A percentile compares a stretch with the other conserved stretches of the same genome.
Evolutionary conservation across 345 rosid species (phyloP).

Genomic region (Salix arbutifolia): DNA sequence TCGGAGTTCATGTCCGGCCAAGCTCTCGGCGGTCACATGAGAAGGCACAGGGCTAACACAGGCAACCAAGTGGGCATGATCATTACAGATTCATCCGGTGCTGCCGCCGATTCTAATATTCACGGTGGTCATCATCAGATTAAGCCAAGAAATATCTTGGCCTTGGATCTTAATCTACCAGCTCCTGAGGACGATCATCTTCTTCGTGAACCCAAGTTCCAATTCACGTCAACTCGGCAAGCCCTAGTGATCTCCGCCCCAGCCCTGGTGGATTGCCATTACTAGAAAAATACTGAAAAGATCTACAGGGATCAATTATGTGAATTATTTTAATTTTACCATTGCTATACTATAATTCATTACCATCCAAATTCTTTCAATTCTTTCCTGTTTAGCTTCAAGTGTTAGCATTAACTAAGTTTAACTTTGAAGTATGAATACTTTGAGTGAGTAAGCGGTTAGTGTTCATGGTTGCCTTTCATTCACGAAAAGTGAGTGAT

Average conservation of each 20-base stretch:
- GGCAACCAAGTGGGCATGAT: conserved; percentile 9
- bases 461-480: conserved; percentile 77
- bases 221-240: conserved; percentile 43
- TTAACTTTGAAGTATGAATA: conserved; percentile 45
- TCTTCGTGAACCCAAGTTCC: conserved; percentile 51
- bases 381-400: conserved; percentile 7
- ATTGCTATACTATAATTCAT: conserved; percentile 8
- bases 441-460: conserved; percentile 87
- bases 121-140: conserved; percentile 10
- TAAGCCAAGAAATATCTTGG: conserved; percentile 45
- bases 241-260: conserved; percentile 54
- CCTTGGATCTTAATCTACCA: conserved; percentile 89
- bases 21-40: conserved; percentile 99
- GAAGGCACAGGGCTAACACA: conserved; percentile 63
- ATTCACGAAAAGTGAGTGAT: conserved; percentile 88
- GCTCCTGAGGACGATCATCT: conserved; percentile 63
- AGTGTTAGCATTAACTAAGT: neutral
- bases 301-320: conserved; percentile 21
- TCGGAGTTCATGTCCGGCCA: conserved; percentile 88
- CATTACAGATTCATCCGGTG: neutral
- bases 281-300: conserved; percentile 27
- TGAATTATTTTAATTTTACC: conserved; percentile 30
- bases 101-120: neutral
- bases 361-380: conserved; percentile 30
- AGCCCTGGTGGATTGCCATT: conserved; percentile 86